A percentile compares a stretch with the other conserved stretches of the same genome.
These are phyloP conservation scores for Melampsora occidentalis DNA, from an alignment of 1,284 basidiomycete species.

Conservation along the genomic window DNA sequence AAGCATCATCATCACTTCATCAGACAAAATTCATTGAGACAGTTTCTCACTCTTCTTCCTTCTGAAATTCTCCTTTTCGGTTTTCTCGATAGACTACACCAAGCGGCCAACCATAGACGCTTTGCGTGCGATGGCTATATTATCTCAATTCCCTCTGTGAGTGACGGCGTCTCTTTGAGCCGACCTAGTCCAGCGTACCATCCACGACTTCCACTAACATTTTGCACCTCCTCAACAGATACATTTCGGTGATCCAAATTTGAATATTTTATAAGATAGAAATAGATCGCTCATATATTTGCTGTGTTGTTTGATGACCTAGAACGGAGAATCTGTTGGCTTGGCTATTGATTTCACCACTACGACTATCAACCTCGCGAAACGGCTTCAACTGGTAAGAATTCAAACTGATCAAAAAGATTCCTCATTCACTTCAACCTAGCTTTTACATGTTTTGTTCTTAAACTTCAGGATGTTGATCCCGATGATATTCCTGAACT, in stretches of 20 bases:
- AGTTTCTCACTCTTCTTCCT: too few species aligned
- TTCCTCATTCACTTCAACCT: background rate
- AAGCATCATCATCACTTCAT: background rate
- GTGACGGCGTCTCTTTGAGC: background rate
- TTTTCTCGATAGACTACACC: conserved; percentile 9
- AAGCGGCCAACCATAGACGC: conserved; percentile 25
- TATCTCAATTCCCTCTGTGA: conserved; percentile 28
- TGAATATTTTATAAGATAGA: background rate
- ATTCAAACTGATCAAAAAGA: background rate
- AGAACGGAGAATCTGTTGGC: conserved; percentile 25
- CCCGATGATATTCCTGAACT: conserved; percentile 24
- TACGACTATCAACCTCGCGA: conserved; percentile 18
- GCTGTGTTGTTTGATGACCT: background rate
- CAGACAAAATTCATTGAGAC: background rate
- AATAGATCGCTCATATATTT: too few species aligned
- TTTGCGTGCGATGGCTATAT: conserved; percentile 16
- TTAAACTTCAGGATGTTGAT: conserved; percentile 19
- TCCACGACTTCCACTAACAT: background rate
- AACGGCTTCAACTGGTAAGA: conserved; percentile 23
- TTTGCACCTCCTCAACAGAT: background rate
- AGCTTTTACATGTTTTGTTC: background rate
- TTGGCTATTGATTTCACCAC: conserved; percentile 14
- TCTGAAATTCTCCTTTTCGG: too few species aligned
- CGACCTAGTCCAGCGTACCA: background rate
- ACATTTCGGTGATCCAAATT: conserved; percentile 21